Evolutionary conservation across 1,139 yeast species (phyloP).

Genomic region (Candida glucosophila): DNA sequence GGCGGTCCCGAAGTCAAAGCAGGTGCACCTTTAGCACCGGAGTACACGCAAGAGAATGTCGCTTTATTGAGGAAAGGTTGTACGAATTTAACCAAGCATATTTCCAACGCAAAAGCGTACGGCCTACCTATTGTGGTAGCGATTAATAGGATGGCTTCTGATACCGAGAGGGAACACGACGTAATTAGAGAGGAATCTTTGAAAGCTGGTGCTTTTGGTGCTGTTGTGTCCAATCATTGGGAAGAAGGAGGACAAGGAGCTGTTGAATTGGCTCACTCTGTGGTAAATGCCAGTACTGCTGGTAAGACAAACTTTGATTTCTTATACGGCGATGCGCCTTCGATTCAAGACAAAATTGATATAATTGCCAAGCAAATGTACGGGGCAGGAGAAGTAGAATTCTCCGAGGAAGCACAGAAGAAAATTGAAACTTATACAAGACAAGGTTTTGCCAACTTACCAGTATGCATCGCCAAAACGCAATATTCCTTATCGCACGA

Average conservation of each 20-base stretch:
- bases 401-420: constrained; percentile 74
- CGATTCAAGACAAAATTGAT: constrained; percentile 78
- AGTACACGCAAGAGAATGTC: constrained; percentile 76
- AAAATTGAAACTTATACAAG: constrained; percentile 77
- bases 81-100: constrained; percentile 86
- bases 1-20: constrained; percentile 98
- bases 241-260: constrained; percentile 98
- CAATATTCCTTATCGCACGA: constrained; percentile 96
- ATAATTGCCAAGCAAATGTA: constrained; percentile 86
- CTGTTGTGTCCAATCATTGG: constrained; percentile 95
- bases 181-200: constrained; percentile 77
- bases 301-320: constrained; percentile 51
- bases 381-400: constrained; percentile 87
- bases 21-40: constrained; percentile 84
- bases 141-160: constrained; percentile 84
- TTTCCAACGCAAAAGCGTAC: constrained; percentile 73
- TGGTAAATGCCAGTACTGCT: constrained; percentile 60
- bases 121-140: constrained; percentile 96
- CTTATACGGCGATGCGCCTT: constrained; percentile 61
- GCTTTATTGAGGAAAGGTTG: constrained; percentile 82
- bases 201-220: constrained; percentile 92
- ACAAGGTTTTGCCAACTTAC: constrained; percentile 89
- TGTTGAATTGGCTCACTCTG: constrained; percentile 77
- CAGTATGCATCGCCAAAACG: constrained; percentile 96
- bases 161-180: constrained; percentile 75